phyloP scores from a whole-genome alignment of 2,329 filamentous ascomycete species.

The Cladosporium velox region DNA sequence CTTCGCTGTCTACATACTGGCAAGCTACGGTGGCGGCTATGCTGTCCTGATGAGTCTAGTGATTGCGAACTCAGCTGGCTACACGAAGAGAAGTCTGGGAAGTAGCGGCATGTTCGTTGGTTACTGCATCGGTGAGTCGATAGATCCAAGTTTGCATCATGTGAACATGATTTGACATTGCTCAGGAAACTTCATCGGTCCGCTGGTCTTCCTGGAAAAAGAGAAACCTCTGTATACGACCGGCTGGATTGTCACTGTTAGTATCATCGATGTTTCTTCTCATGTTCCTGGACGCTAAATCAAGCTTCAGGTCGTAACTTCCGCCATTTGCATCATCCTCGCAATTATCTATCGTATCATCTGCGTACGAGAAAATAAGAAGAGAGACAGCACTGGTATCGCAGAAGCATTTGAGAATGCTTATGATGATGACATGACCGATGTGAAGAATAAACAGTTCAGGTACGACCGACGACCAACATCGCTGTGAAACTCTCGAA shows the following conservation, averaged over 20 bases:
- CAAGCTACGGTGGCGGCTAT: slow-evolving; percentile 50
- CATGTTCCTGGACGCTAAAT: neutral
- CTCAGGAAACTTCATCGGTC: slow-evolving; percentile 48
- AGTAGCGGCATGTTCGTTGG: slow-evolving; percentile 55
- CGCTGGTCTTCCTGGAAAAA: slow-evolving; percentile 44
- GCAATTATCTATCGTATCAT: slow-evolving; percentile 48
- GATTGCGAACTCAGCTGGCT: slow-evolving; percentile 55
- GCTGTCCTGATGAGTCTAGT: slow-evolving; percentile 54
- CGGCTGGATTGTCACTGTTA: slow-evolving; percentile 45
- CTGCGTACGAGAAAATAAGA: slow-evolving; percentile 48
- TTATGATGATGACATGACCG: slow-evolving; percentile 56
- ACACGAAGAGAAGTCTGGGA: slow-evolving; percentile 53
- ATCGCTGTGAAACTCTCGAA: neutral
- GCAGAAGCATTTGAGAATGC: slow-evolving; percentile 55
- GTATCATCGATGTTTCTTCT: slow-evolving; percentile 4
- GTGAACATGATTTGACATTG: neutral
- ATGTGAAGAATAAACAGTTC: slow-evolving; percentile 39
- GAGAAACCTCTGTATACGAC: slow-evolving; percentile 45
- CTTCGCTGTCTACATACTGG: slow-evolving; percentile 53
- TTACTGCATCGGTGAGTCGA: slow-evolving; percentile 49
- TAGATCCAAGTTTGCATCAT: neutral
- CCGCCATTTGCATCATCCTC: slow-evolving; percentile 39
- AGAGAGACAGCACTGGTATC: slow-evolving; percentile 46
- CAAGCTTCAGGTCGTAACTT: slow-evolving; percentile 29
- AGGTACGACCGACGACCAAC: slow-evolving; percentile 10